Evolutionary conservation across 148 eudicot genomes (phyloP).

Genomic region (Dianthus caryophyllus): DNA sequence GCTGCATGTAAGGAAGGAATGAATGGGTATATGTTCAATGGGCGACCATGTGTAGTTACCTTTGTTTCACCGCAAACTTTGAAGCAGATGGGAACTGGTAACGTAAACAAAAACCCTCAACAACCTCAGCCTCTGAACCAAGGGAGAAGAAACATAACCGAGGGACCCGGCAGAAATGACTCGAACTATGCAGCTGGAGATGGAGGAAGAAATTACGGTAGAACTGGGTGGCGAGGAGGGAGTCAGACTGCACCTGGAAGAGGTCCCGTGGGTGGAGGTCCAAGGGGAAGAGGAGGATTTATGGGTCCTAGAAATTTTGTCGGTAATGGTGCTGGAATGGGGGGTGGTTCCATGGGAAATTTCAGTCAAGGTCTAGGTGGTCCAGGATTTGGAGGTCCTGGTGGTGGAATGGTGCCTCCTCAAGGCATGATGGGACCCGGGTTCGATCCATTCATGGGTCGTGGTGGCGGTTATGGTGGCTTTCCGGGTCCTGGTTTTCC

Average conservation of each 20-base stretch:
- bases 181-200: conserved; percentile 47
- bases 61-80: conserved; percentile 70
- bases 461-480: conserved; percentile 63
- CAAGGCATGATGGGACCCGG: conserved; percentile 90
- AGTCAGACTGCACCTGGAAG: conserved; percentile 51
- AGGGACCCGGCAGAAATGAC: conserved; percentile 41
- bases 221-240: conserved; percentile 78
- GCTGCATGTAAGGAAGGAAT: conserved; percentile 76
- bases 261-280: conserved; percentile 59
- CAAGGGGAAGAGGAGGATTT: conserved; percentile 54
- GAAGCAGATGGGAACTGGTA: conserved; percentile 74
- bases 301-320: too few relatives aligned
- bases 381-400: conserved; percentile 68
- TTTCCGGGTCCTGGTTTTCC: conserved; percentile 72
- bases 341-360: conserved; percentile 51
- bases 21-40: conserved; percentile 78
- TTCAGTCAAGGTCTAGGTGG: conserved; percentile 66
- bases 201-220: conserved; percentile 39
- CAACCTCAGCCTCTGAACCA: conserved; percentile 35
- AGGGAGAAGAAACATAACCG: conserved; percentile 28
- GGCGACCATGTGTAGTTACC: conserved; percentile 79
- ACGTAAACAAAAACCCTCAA: conserved; percentile 49
- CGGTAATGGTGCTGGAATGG: conserved; percentile 76
- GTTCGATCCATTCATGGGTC: conserved; percentile 83
- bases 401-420: conserved; percentile 65